Percentiles rank a stretch among this genome's conserved stretches.
Evolutionary conservation across 2,329 filamentous ascomycete species (phyloP).

Genomic region (Karstenula rhodostoma): DNA sequence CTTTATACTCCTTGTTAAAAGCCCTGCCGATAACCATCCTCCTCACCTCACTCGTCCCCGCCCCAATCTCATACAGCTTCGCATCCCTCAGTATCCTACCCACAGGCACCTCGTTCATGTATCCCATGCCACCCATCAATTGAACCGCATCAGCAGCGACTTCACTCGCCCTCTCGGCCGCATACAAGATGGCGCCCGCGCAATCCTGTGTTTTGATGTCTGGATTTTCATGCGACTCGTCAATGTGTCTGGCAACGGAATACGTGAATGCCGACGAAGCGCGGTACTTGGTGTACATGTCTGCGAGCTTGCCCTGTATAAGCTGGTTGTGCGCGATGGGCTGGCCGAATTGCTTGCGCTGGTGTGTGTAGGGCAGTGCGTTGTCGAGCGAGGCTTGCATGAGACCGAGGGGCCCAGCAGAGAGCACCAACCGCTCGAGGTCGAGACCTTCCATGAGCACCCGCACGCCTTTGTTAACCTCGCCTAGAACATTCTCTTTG

Average conservation of each 20-base stretch:
- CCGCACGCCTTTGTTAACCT: conserved; percentile 80
- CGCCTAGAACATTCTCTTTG: conserved; percentile 78
- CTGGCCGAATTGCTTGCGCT: conserved; percentile 84
- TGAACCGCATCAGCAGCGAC: conserved; percentile 88
- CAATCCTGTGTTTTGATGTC: conserved; percentile 86
- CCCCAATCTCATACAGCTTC: conserved; percentile 94
- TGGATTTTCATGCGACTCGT: conserved; percentile 61
- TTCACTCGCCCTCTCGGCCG: conserved; percentile 89
- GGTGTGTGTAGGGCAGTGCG: conserved; percentile 86
- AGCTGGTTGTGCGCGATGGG: conserved; percentile 94
- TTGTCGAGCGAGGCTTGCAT: conserved; percentile 94
- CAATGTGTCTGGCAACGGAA: conserved; percentile 78
- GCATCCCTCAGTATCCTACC: conserved; percentile 82
- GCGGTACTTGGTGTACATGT: conserved; percentile 96
- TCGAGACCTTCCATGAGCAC: conserved; percentile 98
- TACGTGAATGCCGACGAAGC: conserved; percentile 90
- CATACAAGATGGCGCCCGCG: conserved; percentile 91
- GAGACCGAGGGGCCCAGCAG: conserved; percentile 86
- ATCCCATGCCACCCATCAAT: conserved; percentile 92
- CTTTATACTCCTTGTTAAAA: conserved; percentile 82
- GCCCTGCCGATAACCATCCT: conserved; percentile 92
- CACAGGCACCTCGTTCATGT: conserved; percentile 93
- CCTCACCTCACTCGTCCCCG: conserved; percentile 92
- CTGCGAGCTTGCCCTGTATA: conserved; percentile 89
- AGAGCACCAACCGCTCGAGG: conserved; percentile 89